Base-by-base conservation (phyloP, 2,329 filamentous ascomycete genomes). In the Microdochium paspali region DNA sequence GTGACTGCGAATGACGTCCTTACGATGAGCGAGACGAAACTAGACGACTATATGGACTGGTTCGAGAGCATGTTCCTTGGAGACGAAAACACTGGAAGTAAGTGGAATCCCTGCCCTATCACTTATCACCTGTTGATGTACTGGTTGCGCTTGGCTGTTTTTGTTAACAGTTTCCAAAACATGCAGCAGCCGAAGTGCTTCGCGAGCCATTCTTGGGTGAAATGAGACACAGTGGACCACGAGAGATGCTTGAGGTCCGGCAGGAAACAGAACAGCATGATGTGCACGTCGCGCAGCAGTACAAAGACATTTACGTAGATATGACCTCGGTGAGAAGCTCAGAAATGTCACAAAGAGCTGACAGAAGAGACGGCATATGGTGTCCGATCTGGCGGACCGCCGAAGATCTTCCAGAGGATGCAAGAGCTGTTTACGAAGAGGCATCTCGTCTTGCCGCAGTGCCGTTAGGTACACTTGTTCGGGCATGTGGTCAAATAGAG, bases 1-100 rank as follows among this genome's bases (percentile, higher is more conserved):
- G 51, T 61, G 31, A 58, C 56, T 9, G 28, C 58, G 1, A 55
- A 62, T 24, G 56, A 62, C 18, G 60, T 59, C 9, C 61, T 67
- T 54, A 57, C 47, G 0, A 79, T 88, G 76, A 70, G 71, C 2
- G 66, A 72, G 13, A 62, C 67, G 9, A 77, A 84, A 52, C 67
- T 91, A 31, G 85, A 90, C 56, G 77, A 85, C 50, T 91, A 90
- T 58, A 72, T 94, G 64, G 79, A 88, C 62, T 93, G 85, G 82
- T 90, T 86, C 60, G 81, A 87, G 58, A 72, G 74, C 49, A 84
- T 74, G 42, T 87, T 81, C 71, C 63, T 79, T 43, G 69, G 72
- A 51, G 69, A 75, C 48, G 62, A 57, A 18, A 61, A 66, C 42
- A 56, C 62, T 12, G 66, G 63, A 51, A 63, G 66, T 65, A 64